Conservation (phyloP, 495 filamentous ascomycete species). For the Venustampulla echinocandica region DNA sequence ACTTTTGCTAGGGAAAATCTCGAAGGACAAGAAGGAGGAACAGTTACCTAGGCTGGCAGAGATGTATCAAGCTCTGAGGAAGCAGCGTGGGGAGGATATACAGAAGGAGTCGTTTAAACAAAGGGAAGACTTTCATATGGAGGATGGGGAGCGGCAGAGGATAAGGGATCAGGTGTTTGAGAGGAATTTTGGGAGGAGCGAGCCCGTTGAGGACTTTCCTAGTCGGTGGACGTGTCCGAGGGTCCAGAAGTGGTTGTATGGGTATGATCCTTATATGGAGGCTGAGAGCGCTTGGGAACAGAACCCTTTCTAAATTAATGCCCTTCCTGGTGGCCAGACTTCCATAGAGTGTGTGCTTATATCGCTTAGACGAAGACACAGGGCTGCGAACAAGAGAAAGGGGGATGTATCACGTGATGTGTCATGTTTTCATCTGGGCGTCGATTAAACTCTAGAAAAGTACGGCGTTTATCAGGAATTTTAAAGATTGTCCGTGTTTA, state of each 20-base stretch:
- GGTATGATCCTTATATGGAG: conserved; percentile 52
- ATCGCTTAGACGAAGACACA: too few species aligned
- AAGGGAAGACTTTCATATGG: conserved; percentile 47
- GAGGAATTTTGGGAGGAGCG: conserved; percentile 36
- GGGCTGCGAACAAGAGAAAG: too few species aligned
- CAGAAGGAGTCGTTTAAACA: conserved; percentile 44
- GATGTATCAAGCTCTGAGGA: conserved; percentile 53
- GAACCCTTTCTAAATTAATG: conserved; percentile 31
- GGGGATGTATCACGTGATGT: too few species aligned
- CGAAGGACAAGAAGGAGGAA: conserved; percentile 18
- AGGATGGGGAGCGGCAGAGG: conserved; percentile 39
- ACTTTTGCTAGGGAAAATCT: conserved; percentile 43
- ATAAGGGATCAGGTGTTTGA: conserved; percentile 31
- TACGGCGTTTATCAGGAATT: too few species aligned
- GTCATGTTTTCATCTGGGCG: too few species aligned
- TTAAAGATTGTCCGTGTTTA: too few species aligned
- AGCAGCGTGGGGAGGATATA: conserved; percentile 49
- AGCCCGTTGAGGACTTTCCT: conserved; percentile 43
- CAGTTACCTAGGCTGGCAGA: conserved; percentile 41
- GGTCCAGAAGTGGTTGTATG: conserved; percentile 51
- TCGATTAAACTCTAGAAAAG: too few species aligned
- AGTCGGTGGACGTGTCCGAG: conserved; percentile 54
- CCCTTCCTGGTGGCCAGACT: too few species aligned
- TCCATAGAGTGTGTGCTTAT: too few species aligned
- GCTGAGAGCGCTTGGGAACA: conserved; percentile 41